Evolutionary conservation across 352 stramenopile species (phyloP), one percentile per base, ranked within the genome.

Genomic region (Pythium aristosporum): DNA sequence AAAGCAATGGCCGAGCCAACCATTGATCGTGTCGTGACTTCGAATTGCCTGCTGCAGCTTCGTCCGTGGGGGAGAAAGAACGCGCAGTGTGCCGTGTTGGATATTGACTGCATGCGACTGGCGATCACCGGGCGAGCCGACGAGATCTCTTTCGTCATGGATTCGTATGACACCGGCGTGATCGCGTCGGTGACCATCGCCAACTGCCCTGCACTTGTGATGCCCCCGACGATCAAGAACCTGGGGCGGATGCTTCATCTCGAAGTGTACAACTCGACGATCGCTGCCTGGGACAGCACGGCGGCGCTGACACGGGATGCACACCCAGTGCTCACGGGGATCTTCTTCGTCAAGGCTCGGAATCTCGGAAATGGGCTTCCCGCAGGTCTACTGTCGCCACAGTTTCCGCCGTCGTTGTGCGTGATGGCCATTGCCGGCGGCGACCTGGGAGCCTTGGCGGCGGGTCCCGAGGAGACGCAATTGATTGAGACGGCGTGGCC

Each of bases 261-360:
- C 6, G 65, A 72, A 42, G 53, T 72, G 13, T 69, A 69, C 55
- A 72, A 72, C 49, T 69, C 60, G 30, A 72, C 60, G n/a, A 23
- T 72, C 5, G 18, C 41, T 6, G 21, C 44, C 16, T 72, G 65
- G 65, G 48, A 52, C 5, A 21, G 23, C 5, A 34, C 20, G 0
- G 39, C 65, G 8, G 65, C 59, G 13, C 42, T 72, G 10, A 68
- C 59, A 1, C 30, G 28, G 18, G 23, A 60, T 0, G 1, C 23
- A 3, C 65, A 72, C 32, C 54, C 60, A 18, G 57, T 62, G 3
- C 50, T 72, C 50, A 70, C 69, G 5, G 53, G 55, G 5, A 5
- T 75, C 7, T 56, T 68, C 11, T 52, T 75, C n/a, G 39, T 72
- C 12, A 34, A 25, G 6, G 43, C 67, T 7, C 54, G 23, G 30